Conservation (phyloP, 352 stramenopile genomes). For the Thalassiosira exigua region DNA sequence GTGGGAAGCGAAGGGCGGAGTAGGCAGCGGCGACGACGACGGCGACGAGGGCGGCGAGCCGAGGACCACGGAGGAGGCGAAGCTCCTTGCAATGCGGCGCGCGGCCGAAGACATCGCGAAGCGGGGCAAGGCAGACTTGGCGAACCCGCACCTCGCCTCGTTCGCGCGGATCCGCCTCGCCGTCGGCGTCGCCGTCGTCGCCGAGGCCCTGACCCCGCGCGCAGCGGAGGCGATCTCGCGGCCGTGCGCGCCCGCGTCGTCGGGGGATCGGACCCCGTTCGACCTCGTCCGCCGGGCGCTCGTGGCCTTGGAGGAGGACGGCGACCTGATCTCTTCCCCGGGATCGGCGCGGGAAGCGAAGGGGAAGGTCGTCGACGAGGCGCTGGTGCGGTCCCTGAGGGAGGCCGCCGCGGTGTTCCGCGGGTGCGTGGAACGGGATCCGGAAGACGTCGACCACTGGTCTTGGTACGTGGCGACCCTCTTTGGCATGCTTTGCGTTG, state of each 20-base stretch:
- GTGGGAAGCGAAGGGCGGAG: conserved; percentile 28
- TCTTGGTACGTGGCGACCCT: conserved; percentile 64
- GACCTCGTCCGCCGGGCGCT: conserved; percentile 58
- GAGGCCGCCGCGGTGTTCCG: conserved; percentile 51
- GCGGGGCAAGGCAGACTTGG: conserved; percentile 35
- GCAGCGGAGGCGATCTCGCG: conserved; percentile 64
- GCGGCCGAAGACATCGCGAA: conserved; percentile 33
- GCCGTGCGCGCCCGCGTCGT: conserved; percentile 25
- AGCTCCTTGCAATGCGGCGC: no score
- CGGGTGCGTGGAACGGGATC: conserved; percentile 53
- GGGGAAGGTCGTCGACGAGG: conserved; percentile 45
- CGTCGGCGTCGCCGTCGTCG: conserved; percentile 60
- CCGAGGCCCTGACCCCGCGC: conserved; percentile 38
- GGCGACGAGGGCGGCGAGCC: no score
- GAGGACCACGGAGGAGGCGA: no score
- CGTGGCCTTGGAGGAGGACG: conserved; percentile 49
- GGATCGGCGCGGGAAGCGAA: conserved; percentile 25
- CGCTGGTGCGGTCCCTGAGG: conserved; percentile 57
- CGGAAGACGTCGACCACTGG: conserved; percentile 59
- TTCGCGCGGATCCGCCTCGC: conserved; percentile 58
- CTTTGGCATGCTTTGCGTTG: conserved; percentile 45
- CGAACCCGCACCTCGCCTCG: conserved; percentile 13
- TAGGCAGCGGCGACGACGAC: conserved; percentile 28
- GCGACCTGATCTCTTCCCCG: conserved; percentile 29
- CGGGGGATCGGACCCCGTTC: conserved; percentile 54